Base-by-base conservation (phyloP, 2,329 filamentous ascomycete genomes). In the Xylaria sp. region DNA sequence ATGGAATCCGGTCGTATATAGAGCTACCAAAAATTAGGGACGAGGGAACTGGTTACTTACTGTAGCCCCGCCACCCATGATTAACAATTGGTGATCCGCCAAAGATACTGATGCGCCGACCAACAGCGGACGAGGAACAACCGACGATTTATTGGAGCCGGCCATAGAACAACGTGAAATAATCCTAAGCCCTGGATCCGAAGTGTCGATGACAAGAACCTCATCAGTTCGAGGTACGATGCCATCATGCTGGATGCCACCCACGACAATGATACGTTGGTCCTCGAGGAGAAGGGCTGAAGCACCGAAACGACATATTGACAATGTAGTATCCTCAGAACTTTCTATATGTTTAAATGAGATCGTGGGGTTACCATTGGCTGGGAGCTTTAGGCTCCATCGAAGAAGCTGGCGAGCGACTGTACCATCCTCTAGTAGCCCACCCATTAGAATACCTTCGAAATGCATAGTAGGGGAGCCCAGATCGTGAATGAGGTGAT, bases 51-150 rank as follows among this genome's bases (percentile, higher is more conserved):
- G 4, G 44, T 20, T 15, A 65, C 69, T 65, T 65, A 71, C 69
- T 0, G 93, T 93, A 17, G 92, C 93, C 44, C 93, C 94, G 17
- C 94, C 94, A 1, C 93, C 93, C 57, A 92, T 79, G 7, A 97
- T 81, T 10, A 93, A 75, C 3, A 94, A 74, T 20, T 85, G 80
- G 36, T 83, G 80, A 49, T 82, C 80, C 0, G 85, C 80, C 33
- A 81, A 76, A 15, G 86, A 79, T 7, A 86, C 82, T 4, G 89
- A 89, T 64, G 89, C 86, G 2, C 94, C 93, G 59, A 93, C 84
- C 59, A 97, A 84, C 6, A 97, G 83, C 13, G 93, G 93, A 63
- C 89, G 79, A 10, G 78, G 75, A 10, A 62, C 36, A 26, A 23
- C 23, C 17, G 31, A 36, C 13, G 40, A 11, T 10, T 51, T 11